These are phyloP conservation scores for Lycium barbarum DNA, from an alignment of 257 asterid species.

Conservation along the genomic window DNA sequence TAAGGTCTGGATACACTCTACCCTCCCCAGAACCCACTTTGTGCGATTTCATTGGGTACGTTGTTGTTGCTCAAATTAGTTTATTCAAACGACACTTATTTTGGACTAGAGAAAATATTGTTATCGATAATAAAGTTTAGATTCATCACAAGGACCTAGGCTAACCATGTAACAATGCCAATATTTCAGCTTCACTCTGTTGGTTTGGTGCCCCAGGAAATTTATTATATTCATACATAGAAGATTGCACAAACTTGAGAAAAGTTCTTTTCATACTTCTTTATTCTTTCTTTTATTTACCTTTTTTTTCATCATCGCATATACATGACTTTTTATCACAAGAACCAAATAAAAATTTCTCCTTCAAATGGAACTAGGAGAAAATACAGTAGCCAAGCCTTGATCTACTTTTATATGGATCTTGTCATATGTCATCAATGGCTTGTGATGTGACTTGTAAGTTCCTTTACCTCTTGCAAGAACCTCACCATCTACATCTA, in stretches of 20 bases:
- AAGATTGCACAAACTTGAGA: background rate
- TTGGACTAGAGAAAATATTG: no score
- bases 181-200: no score
- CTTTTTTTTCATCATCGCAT: background rate
- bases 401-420: conserved; percentile 70
- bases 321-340: background rate
- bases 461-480: conserved; percentile 84
- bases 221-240: background rate
- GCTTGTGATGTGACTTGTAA: conserved; percentile 65
- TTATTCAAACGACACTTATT: no score
- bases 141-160: no score
- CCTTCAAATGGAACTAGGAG: conserved; percentile 45
- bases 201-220: no score
- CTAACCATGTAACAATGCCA: no score
- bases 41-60: no score
- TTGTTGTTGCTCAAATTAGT: no score
- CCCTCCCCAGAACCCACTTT: no score
- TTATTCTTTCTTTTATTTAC: background rate
- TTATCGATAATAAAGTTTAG: no score
- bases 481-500: conserved; percentile 59
- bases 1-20: no score
- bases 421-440: conserved; percentile 77
- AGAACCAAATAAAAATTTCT: background rate
- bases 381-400: conserved; percentile 87
- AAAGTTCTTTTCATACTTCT: background rate